Percentiles rank a stretch among this genome's conserved stretches.
Conservation (phyloP, 148 eudicot genomes). For the Rhododendron ferrugineum region DNA sequence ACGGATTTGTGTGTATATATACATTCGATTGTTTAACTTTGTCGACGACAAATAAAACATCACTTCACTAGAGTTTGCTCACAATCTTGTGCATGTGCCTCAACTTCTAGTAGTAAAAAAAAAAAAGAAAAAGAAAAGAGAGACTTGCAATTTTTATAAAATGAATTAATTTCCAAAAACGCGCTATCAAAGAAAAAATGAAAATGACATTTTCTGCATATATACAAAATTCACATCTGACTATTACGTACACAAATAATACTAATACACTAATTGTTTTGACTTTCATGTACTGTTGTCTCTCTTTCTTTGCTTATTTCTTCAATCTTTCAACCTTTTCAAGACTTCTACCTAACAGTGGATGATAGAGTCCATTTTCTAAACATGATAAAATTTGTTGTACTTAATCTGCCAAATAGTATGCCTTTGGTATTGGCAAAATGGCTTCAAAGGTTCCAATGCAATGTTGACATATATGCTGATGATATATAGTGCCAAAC, state of each 20-base stretch:
- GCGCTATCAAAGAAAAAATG: background rate
- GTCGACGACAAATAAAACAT: background rate
- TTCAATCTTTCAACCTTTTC: background rate
- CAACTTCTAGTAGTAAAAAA: background rate
- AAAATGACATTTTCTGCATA: background rate
- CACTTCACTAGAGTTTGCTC: background rate
- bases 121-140: no score
- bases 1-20: no score
- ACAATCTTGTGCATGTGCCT: background rate
- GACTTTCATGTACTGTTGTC: background rate
- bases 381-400: background rate
- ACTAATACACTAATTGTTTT: background rate
- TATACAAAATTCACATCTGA: background rate
- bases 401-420: conserved; percentile 5
- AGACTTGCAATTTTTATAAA: no score
- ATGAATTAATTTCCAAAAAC: background rate
- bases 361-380: background rate
- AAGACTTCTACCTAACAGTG: background rate
- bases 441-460: background rate
- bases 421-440: background rate
- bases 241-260: background rate
- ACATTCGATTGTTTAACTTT: no score
- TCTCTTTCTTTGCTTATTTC: background rate
- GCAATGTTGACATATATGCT: background rate
- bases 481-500: background rate